Evolutionary conservation across 2,329 filamentous ascomycete species (phyloP).

Genomic region (Botrytis porri): DNA sequence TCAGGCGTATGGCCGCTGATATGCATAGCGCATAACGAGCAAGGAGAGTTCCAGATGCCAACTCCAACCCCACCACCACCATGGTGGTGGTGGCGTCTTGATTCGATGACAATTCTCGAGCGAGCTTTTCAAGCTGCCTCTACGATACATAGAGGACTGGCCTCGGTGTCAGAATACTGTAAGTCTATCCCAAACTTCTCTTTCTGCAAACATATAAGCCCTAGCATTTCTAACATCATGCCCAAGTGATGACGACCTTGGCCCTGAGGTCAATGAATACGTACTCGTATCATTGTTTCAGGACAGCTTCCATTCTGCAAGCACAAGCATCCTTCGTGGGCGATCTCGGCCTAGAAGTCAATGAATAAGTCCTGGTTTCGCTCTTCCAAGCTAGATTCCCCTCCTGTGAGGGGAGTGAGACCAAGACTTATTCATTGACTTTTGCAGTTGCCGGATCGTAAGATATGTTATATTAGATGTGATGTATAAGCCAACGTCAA

Average conservation of each 20-base stretch:
- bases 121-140: not conserved
- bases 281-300: not conserved
- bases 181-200: not conserved
- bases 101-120: not conserved
- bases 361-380: conserved; percentile 94
- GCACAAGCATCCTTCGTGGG: conserved; percentile 55
- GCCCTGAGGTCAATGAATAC: not conserved
- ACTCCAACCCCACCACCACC: not conserved
- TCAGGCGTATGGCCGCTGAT: conserved; percentile 28
- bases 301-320: not conserved
- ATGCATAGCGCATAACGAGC: not conserved
- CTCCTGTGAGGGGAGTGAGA: conserved; percentile 73
- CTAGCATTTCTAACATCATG: not conserved
- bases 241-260: not conserved
- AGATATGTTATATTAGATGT: not conserved
- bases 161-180: not conserved
- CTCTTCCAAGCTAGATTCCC: conserved; percentile 95
- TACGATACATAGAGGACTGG: not conserved
- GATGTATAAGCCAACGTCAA: not conserved
- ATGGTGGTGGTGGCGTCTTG: not conserved
- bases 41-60: not conserved
- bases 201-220: not conserved
- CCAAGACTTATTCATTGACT: not conserved
- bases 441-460: not conserved
- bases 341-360: conserved; percentile 94